Base-by-base conservation (phyloP, 345 rosid genomes). In the Lepidium sativum region DNA sequence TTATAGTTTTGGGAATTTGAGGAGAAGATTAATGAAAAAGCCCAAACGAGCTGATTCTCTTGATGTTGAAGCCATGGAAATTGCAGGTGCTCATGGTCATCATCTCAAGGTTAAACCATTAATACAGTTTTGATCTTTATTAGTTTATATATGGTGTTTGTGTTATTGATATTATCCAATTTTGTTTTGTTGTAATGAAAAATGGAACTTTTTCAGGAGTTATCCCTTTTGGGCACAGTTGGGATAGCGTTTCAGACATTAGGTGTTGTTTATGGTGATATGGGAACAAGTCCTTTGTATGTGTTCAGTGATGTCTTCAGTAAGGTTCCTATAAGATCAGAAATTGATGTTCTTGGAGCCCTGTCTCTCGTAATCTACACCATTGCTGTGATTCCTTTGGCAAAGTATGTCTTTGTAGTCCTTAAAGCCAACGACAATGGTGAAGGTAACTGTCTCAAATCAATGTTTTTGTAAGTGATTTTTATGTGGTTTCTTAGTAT, bases 351-450 rank as follows among this genome's bases (percentile, higher is more conserved):
- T 79, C 80, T 94, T 74, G 99, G 99, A 45, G 97, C 99, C 49
- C 85, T 94, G 66, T 94, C 99, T 7, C 69, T 86, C 14, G 95
- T 94, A 29, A 82, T 94, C 81, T 94, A 94, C 78, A 94, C 96
- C 25, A 94, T 94, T 70, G 89, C 96, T 72, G 80, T 86, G 50
- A 63, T 94, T 77, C 99, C 97, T 52, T 80, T 90, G 43, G 84
- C 88, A 5, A 94, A 94, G 69, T 94, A 94, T 25, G 84, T 94
- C 29, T 90, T 94, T 60, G 95, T 94, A 6, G 99, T 94, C 72
- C 94, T 94, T 71, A 90, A 84, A 76, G 99, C 97, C 73, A 94
- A 94, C 65, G 99, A 94, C 71, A 87, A 87, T 54, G 99, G 97
- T 23, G 97, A 90, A 83, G 99, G 97, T 87, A 32, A 57, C 68